These are phyloP conservation scores for Prinsepia uniflora DNA, from an alignment of 306 rosid genomes.

Conservation along the genomic window DNA sequence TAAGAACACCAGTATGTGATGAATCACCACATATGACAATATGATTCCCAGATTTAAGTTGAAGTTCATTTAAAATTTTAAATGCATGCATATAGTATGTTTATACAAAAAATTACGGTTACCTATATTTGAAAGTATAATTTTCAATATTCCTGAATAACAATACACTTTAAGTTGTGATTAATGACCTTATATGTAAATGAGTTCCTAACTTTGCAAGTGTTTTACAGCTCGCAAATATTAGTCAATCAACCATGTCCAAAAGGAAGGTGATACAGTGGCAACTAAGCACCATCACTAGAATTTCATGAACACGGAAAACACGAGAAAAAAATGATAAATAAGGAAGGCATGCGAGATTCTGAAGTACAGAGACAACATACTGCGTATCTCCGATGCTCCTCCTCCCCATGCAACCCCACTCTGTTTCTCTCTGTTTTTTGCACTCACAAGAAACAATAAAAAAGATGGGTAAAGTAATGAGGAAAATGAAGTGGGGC, in stretches of 20 bases:
- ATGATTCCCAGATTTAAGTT: constrained; percentile 13
- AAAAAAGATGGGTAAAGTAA: no score
- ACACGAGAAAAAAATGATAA: neutral
- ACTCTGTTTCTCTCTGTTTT: no score
- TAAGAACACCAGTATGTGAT: constrained; percentile 83
- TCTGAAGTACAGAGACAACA: constrained; percentile 18
- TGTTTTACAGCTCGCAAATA: neutral
- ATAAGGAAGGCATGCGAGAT: neutral
- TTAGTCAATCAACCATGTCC: neutral
- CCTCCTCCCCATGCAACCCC: no score
- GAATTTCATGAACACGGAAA: neutral
- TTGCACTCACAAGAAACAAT: no score
- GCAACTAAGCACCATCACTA: neutral
- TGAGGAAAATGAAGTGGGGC: no score
- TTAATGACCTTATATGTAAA: neutral
- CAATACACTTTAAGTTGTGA: neutral
- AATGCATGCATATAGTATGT: neutral
- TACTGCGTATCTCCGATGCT: no score
- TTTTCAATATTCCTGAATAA: neutral
- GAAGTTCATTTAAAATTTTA: neutral
- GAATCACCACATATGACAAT: constrained; percentile 14
- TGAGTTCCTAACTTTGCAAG: neutral
- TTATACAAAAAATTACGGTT: neutral
- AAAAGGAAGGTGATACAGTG: neutral
- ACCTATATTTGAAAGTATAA: neutral